Evolutionary conservation across 73 alveolate genomes (phyloP), one percentile per base, ranked within the genome.

Genomic region (Symbiodinium natans): DNA sequence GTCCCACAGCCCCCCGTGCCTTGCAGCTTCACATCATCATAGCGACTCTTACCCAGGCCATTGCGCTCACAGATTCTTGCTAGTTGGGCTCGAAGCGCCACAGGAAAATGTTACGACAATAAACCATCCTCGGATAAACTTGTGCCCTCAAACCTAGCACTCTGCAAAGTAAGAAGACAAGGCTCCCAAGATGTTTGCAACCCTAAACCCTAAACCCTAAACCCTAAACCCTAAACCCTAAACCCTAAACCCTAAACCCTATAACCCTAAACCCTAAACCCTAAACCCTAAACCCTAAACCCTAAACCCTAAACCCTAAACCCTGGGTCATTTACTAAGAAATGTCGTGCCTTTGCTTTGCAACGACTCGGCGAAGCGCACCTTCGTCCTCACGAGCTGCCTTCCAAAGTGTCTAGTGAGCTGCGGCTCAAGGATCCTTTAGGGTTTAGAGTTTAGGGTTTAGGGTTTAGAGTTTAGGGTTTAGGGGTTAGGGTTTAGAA

Each of bases 291-390:
- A n/a, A n/a, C n/a, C 13, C 13, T 73, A 29, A 59, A 59, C 77
- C 77, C 77, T 59, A 59, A 59, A 59, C 77, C 77, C 77, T 59
- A 59, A 59, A 27, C 77, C 63, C 63, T 48, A 48, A 43, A 8
- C 56, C 56, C 56, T 43, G 11, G 11, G 11, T 11, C 56, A 8
- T 43, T 43, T 43, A 43, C 11, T 43, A 43, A 11, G 2, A 25
- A n/a, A 33, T 0, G 1, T 17, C 40, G 29, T 13, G 63, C 97
- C 97, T 90, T 90, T 84, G 52, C 88, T 90, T 40, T 90, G 97
- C 41, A 90, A 33, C 40, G 97, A n/a, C 54, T 90, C 97, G 2
- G 97, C 97, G 48, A 90, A 90, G 87, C 97, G 97, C 36, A 90
- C 97, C 31, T 90, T 90, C 29, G 97, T 90, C 31, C 97, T 63